Evolutionary conservation across 2,329 filamentous ascomycete species (phyloP).

Genomic region (Tolypocladium album): DNA sequence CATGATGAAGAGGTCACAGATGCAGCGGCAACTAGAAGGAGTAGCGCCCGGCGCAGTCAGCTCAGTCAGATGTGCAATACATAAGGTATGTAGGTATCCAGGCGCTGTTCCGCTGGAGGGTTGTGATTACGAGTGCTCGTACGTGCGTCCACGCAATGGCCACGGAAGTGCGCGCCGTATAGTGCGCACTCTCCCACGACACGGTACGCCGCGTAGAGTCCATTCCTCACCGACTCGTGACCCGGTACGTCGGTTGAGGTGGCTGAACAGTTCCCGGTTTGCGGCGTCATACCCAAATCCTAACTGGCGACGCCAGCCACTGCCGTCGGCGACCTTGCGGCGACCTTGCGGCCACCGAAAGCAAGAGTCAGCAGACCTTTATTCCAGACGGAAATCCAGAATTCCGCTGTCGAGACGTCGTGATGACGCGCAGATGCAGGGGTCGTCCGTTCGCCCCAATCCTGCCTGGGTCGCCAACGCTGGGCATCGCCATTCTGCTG

Average conservation of each 20-base stretch:
- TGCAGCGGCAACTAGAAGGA: not conserved
- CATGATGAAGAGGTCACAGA: not conserved
- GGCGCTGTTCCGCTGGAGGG: too few species aligned
- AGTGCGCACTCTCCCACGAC: not conserved
- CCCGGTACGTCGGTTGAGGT: not conserved
- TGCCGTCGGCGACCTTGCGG: not conserved
- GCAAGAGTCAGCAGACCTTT: not conserved
- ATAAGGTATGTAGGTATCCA: too few species aligned
- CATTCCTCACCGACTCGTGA: not conserved
- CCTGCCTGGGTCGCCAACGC: too few species aligned
- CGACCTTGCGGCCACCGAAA: not conserved
- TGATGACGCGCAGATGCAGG: too few species aligned
- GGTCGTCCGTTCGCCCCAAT: too few species aligned
- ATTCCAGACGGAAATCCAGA: too few species aligned
- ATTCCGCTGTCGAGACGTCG: too few species aligned
- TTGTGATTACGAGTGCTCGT: too few species aligned
- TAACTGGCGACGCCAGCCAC: not conserved
- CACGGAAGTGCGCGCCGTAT: not conserved
- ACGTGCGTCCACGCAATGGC: not conserved
- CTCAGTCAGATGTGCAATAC: not conserved
- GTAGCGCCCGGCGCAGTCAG: not conserved
- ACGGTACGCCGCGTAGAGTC: not conserved
- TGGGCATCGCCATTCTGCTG: too few species aligned
- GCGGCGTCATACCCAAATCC: not conserved
- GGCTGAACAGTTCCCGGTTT: not conserved